Evolutionary conservation across 768 basidiomycete species (phyloP), one percentile per base, ranked within the genome.

Genomic region (Auricularia sp.): DNA sequence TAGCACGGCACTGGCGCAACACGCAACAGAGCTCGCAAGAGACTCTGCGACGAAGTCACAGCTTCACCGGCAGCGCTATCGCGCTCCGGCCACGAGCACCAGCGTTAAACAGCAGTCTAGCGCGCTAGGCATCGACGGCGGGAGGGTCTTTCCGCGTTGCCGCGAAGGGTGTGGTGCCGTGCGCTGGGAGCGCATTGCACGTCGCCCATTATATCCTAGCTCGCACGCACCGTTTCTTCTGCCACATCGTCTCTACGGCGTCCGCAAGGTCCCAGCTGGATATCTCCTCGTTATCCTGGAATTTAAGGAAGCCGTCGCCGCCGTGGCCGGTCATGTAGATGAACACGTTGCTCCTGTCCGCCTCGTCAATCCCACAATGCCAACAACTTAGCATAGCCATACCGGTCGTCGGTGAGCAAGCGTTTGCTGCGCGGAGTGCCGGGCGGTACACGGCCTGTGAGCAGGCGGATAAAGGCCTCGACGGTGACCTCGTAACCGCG

Each of bases 311-410:
- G 75, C 97, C 97, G 70, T 96, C 90, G 1, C 97, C 97, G 14
- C 97, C 97, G 70, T 98, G 97, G 0, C 97, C 97, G 0, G 97
- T 96, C 92, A 98, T 91, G 75, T 97, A 98, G 21, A 99, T 86
- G 72, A 98, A 98, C 67, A 99, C 81, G 71, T 98, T 98, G 6
- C 91, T 94, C 34, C 39, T 42, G 39, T 14, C 39, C 8, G 7
- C 39, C 39, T 7, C 39, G 39, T 7, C 13, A 7, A 42, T 7
- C 39, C 3, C 39, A 42, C 7, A 7, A 14, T 42, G 13, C 39
- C 13, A 14, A 42, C 13, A 8, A 42, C 13, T 14, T 7, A 14
- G 7, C 39, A 42, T 8, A 42, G 39, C 1, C 3, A 14, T 14
- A 42, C 39, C 85, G 80, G 65, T 92, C 89, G 71, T 99, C 95